phyloP scores from a whole-genome alignment of 768 basidiomycete genomes.

The Gloeopeniophorella convolvens region DNA sequence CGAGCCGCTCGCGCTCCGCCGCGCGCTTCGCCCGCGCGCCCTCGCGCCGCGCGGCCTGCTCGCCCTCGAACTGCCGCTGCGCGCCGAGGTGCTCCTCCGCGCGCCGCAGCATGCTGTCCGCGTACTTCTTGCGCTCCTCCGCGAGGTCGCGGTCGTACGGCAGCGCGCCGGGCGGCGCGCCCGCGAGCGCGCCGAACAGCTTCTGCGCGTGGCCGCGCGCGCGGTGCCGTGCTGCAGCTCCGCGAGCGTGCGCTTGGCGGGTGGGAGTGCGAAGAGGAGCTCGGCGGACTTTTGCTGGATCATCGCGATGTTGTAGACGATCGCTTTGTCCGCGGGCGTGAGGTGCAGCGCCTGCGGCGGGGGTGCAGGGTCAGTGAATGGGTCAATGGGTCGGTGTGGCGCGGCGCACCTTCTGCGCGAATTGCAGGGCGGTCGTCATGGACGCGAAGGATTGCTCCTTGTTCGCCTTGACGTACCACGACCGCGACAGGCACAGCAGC shows the following conservation, averaged over 20 bases:
- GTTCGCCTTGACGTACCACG: constrained; percentile 92
- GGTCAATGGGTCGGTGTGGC: constrained; percentile 23
- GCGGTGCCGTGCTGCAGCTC: constrained; percentile 75
- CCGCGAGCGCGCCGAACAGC: constrained; percentile 77
- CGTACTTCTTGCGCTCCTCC: constrained; percentile 85
- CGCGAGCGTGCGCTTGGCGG: constrained; percentile 70
- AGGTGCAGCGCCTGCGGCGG: constrained; percentile 67
- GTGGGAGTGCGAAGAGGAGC: constrained; percentile 67
- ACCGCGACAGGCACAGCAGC: constrained; percentile 79
- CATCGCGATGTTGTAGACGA: constrained; percentile 95
- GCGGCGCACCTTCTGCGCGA: constrained; percentile 64
- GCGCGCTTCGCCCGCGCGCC: constrained; percentile 71
- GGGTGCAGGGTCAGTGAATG: constrained; percentile 28
- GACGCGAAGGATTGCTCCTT: constrained; percentile 78
- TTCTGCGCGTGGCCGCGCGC: constrained; percentile 84
- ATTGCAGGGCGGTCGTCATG: constrained; percentile 80
- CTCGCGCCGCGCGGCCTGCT: constrained; percentile 66
- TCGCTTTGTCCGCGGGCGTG: constrained; percentile 83
- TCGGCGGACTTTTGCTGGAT: constrained; percentile 96
- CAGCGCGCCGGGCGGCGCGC: constrained; percentile 57
- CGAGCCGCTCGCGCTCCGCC: constrained; percentile 66
- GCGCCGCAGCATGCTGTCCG: constrained; percentile 76
- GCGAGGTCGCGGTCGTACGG: constrained; percentile 87
- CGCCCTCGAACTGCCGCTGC: constrained; percentile 67
- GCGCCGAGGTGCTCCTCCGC: constrained; percentile 71